Evolutionary conservation across 2,329 filamentous ascomycete genomes (phyloP).

Genomic region (Colletotrichum euphorbiae): DNA sequence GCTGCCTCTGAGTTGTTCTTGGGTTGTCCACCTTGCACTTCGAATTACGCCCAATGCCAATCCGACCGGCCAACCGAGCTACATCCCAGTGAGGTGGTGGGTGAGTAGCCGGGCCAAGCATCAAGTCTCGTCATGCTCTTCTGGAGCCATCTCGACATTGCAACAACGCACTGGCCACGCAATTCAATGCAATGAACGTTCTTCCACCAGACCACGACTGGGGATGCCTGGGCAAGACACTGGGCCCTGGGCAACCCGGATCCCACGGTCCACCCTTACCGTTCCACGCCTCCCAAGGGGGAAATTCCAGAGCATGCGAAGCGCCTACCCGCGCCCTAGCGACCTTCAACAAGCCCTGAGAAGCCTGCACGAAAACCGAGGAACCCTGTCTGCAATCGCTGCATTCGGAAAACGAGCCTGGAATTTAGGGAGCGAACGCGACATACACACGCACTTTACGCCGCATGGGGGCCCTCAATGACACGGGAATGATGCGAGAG

Average conservation of each 20-base stretch:
- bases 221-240: constrained; percentile 24
- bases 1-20: background rate
- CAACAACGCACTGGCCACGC: constrained; percentile 35
- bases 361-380: constrained; percentile 1
- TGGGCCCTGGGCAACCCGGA: constrained; percentile 26
- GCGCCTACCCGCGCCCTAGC: constrained; percentile 5
- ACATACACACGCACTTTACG: constrained; percentile 10
- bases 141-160: constrained; percentile 32
- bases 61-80: constrained; percentile 13
- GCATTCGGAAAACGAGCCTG: constrained; percentile 19
- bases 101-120: constrained; percentile 25
- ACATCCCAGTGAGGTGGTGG: constrained; percentile 7
- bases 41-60: background rate
- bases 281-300: constrained; percentile 29
- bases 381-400: constrained; percentile 29
- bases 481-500: constrained; percentile 29
- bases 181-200: constrained; percentile 37
- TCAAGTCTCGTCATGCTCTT: constrained; percentile 22
- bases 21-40: too few species aligned
- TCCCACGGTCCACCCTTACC: constrained; percentile 27
- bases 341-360: constrained; percentile 5
- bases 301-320: constrained; percentile 23
- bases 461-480: constrained; percentile 1
- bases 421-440: constrained; percentile 15
- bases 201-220: constrained; percentile 32